Evolutionary conservation across 2,329 filamentous ascomycete species (phyloP).

Genomic region (Scolecobasidium constrictum): DNA sequence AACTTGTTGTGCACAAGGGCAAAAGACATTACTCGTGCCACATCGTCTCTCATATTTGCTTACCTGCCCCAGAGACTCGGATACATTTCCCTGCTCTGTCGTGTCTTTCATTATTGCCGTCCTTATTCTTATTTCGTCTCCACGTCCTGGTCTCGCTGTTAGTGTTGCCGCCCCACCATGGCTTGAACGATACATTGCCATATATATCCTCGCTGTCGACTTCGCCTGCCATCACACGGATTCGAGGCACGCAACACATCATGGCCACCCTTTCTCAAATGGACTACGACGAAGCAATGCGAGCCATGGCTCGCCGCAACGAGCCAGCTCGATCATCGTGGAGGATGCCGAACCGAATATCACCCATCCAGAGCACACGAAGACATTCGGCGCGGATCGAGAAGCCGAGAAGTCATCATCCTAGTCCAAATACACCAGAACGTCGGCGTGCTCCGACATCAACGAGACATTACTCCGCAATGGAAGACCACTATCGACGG

Average conservation of each 20-base stretch:
- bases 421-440: not conserved
- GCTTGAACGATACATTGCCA: not conserved
- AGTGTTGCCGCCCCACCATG: not conserved
- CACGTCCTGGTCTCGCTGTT: not conserved
- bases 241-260: not conserved
- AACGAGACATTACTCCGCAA: not conserved
- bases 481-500: conserved; percentile 7
- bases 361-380: not conserved
- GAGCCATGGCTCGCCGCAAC: not conserved
- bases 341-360: no score
- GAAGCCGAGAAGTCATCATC: conserved; percentile 6
- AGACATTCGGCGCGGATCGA: conserved; percentile 6
- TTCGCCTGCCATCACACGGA: not conserved
- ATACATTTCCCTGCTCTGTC: not conserved
- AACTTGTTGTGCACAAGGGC: conserved; percentile 5
- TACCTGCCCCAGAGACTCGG: conserved; percentile 2
- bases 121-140: not conserved
- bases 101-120: conserved; percentile 1
- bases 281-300: conserved; percentile 3
- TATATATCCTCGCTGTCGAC: not conserved
- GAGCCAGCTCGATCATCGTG: no score
- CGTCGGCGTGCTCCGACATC: not conserved
- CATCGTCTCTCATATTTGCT: conserved; percentile 1
- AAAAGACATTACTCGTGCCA: not conserved
- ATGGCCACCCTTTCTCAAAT: not conserved